These are phyloP conservation scores for Kokia cookei DNA, from an alignment of 441 rosid genomes.

Conservation along the genomic window DNA sequence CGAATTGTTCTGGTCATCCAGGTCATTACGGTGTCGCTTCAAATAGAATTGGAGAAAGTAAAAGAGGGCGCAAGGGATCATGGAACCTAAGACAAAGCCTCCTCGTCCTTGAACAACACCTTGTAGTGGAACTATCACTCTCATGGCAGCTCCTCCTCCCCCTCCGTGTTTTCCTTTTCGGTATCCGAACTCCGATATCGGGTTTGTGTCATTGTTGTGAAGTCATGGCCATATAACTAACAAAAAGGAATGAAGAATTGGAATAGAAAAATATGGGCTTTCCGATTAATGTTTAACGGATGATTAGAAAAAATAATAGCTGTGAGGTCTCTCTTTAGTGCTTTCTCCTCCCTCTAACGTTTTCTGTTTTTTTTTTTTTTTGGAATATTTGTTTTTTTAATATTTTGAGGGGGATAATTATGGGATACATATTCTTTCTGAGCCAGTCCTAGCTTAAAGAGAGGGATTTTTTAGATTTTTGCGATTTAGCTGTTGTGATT, in stretches of 20 bases:
- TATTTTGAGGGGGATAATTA: neutral
- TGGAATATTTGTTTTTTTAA: neutral
- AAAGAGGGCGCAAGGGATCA: conserved; percentile 85
- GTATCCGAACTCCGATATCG: conserved; percentile 36
- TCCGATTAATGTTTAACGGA: conserved; percentile 3
- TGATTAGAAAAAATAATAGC: neutral
- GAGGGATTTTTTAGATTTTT: neutral
- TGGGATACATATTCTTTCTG: neutral
- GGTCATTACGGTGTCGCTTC: conserved; percentile 50
- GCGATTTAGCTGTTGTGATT: conserved; percentile 13
- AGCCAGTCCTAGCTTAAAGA: conserved; percentile 29
- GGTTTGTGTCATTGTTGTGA: conserved; percentile 53
- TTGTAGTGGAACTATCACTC: conserved; percentile 85
- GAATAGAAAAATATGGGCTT: conserved; percentile 1
- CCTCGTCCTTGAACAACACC: conserved; percentile 92
- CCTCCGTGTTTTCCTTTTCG: conserved; percentile 16
- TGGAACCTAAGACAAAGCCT: conserved; percentile 75
- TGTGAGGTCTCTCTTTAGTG: neutral
- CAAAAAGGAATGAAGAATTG: neutral
- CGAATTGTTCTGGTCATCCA: conserved; percentile 25
- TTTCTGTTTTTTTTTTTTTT: neutral
- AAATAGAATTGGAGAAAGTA: conserved; percentile 84
- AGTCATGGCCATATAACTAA: conserved; percentile 16
- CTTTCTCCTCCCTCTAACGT: neutral
- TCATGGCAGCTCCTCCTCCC: conserved; percentile 73